Evolutionary conservation across 164 flowering plant species (phyloP).

Genomic region (Chimonanthus praecox): DNA sequence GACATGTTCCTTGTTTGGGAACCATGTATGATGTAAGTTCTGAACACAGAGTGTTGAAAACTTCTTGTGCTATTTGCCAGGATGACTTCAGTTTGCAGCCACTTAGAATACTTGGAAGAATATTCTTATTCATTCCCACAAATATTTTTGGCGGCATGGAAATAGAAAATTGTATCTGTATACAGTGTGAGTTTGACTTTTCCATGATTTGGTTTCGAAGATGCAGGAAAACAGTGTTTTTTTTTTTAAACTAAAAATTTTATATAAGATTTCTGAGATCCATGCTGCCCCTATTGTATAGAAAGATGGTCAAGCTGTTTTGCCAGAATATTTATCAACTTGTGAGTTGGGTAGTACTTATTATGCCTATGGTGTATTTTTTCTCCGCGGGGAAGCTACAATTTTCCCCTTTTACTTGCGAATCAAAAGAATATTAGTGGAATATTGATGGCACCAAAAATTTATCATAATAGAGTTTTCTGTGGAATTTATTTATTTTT

Average conservation of each 20-base stretch:
- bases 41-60: not conserved
- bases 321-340: not conserved
- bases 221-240: not conserved
- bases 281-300: not conserved
- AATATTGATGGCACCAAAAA: too few relatives aligned
- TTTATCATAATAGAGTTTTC: too few relatives aligned
- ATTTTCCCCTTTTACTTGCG: too few relatives aligned
- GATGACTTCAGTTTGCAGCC: not conserved
- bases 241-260: not conserved
- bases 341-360: not conserved
- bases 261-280: not conserved
- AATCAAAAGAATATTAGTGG: too few relatives aligned
- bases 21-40: conserved; percentile 82
- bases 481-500: too few relatives aligned
- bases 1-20: conserved; percentile 92
- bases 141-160: not conserved
- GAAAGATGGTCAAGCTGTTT: not conserved
- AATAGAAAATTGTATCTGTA: too few relatives aligned
- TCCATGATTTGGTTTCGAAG: not conserved
- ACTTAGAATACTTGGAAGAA: not conserved
- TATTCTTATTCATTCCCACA: not conserved
- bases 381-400: not conserved
- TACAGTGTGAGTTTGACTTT: not conserved
- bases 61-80: not conserved
- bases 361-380: not conserved